Conservation (phyloP, 169 alveolate species). For the Babesia sp. region DNA sequence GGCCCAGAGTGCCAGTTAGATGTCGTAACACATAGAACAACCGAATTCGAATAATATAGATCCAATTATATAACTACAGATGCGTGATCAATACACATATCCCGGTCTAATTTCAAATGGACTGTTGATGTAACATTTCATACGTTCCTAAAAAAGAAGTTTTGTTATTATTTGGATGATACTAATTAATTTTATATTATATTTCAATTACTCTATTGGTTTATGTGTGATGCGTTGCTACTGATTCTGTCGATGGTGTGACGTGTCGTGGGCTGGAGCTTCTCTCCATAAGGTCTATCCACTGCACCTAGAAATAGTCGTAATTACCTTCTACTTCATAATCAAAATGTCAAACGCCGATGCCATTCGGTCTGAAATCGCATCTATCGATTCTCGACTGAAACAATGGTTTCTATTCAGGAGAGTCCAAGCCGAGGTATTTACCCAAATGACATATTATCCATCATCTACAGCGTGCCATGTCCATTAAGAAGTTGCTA, state of each 20-base stretch:
- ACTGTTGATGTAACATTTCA: neutral
- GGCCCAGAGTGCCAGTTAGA: too few relatives aligned
- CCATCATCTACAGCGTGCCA: slow-evolving; percentile 36
- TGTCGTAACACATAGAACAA: too few relatives aligned
- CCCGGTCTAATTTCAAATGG: neutral
- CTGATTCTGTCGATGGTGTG: neutral
- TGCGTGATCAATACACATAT: neutral
- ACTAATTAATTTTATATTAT: neutral
- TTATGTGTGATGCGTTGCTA: neutral
- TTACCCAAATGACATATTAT: neutral
- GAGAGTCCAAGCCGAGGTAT: slow-evolving; percentile 76
- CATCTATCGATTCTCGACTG: slow-evolving; percentile 68
- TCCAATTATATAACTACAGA: neutral
- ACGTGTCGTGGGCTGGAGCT: slow-evolving; percentile 10
- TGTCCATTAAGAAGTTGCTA: slow-evolving; percentile 68
- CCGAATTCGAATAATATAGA: neutral
- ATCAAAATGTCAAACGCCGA: slow-evolving; percentile 40
- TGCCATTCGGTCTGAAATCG: slow-evolving; percentile 66
- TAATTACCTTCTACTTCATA: neutral
- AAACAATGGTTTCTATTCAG: slow-evolving; percentile 79
- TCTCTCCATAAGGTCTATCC: neutral
- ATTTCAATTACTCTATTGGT: neutral
- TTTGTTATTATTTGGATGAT: neutral
- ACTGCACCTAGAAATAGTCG: too few relatives aligned
- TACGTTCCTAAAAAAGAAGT: neutral